Base-by-base conservation (phyloP, 768 basidiomycete genomes). In the Panaeolus cyanescens region DNA sequence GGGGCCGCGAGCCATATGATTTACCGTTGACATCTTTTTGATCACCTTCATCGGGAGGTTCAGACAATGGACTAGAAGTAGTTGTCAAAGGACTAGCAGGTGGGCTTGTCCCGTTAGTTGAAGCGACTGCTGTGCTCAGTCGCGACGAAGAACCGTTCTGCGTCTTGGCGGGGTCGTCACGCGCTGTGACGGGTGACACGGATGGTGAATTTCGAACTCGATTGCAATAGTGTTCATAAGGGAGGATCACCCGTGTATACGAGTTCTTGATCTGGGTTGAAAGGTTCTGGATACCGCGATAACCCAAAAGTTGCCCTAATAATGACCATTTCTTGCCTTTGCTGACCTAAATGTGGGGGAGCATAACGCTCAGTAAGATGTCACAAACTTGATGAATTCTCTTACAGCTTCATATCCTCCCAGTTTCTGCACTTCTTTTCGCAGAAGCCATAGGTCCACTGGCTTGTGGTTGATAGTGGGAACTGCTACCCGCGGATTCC, bases 401-500 rank as follows among this genome's bases (percentile, higher is more conserved):
- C 85, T 74, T 79, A 96, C 96, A 61, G 83, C 84, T 50, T 94
- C 90, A 71, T 90, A 92, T 34, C 97, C 96, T 61, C 96, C 97
- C 37, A 91, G 73, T 65, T 89, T 89, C 54, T 91, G 87, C 28
- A 98, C 96, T 73, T 96, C 95, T 74, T 93, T 96, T 61, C 95
- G 82, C 63, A 99, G 78, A 60, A 90, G 83, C 93, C 95, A 99
- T 17, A 99, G 80, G 80, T 99, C 97, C 56, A 99, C 80, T 1
- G 94, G 85, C 70, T 93, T 92, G 75, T 93, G 89, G 74, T 95
- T 95, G 72, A 99, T 93, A 32, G 91, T 91, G 60, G 97, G 97
- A 32, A 98, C 90, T n/a, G 88, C 88, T 25, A 98, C 89, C 65
- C 92, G 88, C 62, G 88, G 82, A 72, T 95, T 94, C 54, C 94